phyloP scores from a whole-genome alignment of 371 early-diverging fungal species.

The Sporodiniella umbellata region DNA sequence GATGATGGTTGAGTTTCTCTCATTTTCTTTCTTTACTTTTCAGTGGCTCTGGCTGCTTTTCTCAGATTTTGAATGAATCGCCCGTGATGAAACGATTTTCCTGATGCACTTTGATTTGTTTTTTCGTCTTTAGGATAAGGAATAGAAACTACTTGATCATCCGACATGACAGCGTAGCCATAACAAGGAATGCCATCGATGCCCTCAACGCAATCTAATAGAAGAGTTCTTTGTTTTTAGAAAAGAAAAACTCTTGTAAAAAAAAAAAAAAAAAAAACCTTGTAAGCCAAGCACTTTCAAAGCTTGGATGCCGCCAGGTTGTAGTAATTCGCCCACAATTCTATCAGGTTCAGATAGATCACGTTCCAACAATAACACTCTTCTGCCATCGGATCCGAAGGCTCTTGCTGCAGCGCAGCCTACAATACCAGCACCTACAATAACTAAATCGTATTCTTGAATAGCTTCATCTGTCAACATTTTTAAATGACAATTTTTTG shows the following conservation, averaged over 20 bases:
- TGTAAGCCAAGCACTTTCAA: constrained; percentile 70
- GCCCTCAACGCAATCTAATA: constrained; percentile 68
- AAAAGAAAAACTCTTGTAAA: not conserved
- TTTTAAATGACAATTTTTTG: no score
- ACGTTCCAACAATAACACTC: constrained; percentile 74
- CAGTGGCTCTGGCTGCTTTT: constrained; percentile 55
- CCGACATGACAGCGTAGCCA: constrained; percentile 81
- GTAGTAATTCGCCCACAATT: constrained; percentile 93
- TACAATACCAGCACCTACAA: constrained; percentile 88
- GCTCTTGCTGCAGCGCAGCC: constrained; percentile 80
- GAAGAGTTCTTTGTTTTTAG: no score
- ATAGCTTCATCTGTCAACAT: not conserved
- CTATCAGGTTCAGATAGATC: constrained; percentile 89
- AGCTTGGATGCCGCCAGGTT: constrained; percentile 87
- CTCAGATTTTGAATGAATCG: constrained; percentile 85
- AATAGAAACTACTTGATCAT: constrained; percentile 54
- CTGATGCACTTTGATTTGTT: constrained; percentile 49
- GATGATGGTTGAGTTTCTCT: no score
- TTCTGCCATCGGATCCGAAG: constrained; percentile 68
- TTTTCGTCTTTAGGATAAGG: constrained; percentile 55
- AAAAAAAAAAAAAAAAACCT: constrained; percentile 21
- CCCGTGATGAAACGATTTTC: constrained; percentile 93
- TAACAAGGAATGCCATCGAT: constrained; percentile 85
- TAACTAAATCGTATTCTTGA: constrained; percentile 64
- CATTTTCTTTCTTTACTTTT: constrained; percentile 35